Evolutionary conservation across 1,284 basidiomycete genomes (phyloP), one percentile per base, ranked within the genome.

Genomic region (Albatrellus sp.): DNA sequence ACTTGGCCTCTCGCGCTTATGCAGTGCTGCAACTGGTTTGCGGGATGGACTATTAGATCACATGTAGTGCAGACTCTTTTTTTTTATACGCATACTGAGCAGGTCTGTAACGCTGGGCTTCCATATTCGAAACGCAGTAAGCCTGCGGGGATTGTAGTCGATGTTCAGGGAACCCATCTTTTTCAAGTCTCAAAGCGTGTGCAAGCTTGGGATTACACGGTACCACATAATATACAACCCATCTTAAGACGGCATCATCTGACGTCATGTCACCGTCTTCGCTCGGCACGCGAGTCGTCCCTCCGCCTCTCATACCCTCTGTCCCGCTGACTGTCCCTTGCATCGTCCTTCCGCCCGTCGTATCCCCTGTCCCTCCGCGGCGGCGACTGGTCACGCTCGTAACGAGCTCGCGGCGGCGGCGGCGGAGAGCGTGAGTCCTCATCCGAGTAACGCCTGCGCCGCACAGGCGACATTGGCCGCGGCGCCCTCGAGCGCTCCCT

Each of bases 311-410:
- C 44, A 12, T 45, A 40, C 17, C 38, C 42, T 43, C 54, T 52
- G 43, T 55, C 52, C 40, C 46, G 44, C 9, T 49, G 24, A 24
- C 24, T 48, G 32, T 54, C 55, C 19, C 50, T 11, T 19, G 3
- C 37, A 11, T 31, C n/a, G 8, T 32, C 40, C 10, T 16, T 32
- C 19, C 40, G 14, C 8, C 14, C 19, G 9, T 40, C 30, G 19
- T 43, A 29, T 29, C 46, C 49, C 11, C 44, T 40, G 17, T 48
- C 50, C 39, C 43, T 52, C 11, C 47, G 47, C 13, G 43, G 49
- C n/a, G 50, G 53, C 32, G 54, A 52, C 28, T 52, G 41, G 8
- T 40, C 42, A 30, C 49, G 43, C 28, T 42, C 44, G 31, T 49
- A 43, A 48, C 33, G 45, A 40, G 32, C 19, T 43, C 44, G 43